Base-by-base conservation (phyloP, 352 stramenopile species). In the Phytophthora niederhauseri region DNA sequence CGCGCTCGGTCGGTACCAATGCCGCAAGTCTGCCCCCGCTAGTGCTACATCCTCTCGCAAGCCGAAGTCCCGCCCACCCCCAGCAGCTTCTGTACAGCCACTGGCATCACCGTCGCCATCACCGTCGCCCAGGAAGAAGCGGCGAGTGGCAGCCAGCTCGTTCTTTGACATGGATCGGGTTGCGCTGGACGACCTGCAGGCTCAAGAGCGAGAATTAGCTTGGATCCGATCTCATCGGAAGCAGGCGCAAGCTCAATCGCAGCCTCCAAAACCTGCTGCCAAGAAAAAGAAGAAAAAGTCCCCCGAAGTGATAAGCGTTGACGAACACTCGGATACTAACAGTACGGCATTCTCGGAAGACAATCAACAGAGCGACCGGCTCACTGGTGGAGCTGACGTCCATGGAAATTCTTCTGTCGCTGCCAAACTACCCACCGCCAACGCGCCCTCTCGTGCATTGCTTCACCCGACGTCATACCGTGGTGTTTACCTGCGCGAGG, bases 161-260 rank as follows among this genome's bases (percentile, higher is more conserved):
- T 45, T 55, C 26, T 78, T 78, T 43, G 57, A 73, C 31, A 51
- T 57, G 11, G 72, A 82, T 57, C 53, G 43, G 9, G 36, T 82
- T 14, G 52, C 75, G 11, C 52, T 82, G 5, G 38, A 73, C 51
- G 72, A 80, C 36, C 24, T 82, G 41, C 75, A 82, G 59, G 75
- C 75, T 8, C 75, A 82, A 24, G 75, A 82, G 41, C 72, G 69
- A 58, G 75, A 82, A 53, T 24, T 82, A n/a, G 75, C 75, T n/a
- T 70, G 64, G 50, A 73, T 82, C 43, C 64, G 54, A 14, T 60
- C 41, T 30, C 72, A 80, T 50, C 75, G 45, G 22, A 77, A 78
- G 12, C 70, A 69, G 50, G 50, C 50, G n/a, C 57, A 69, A 54
- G 61, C 31, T 17, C 51, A n/a, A 26, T 11, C 19, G 11, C 51